A percentile compares a stretch with the other conserved stretches of the same genome.
Conservation (phyloP, 148 eudicot species). For the Silene latifolia region DNA sequence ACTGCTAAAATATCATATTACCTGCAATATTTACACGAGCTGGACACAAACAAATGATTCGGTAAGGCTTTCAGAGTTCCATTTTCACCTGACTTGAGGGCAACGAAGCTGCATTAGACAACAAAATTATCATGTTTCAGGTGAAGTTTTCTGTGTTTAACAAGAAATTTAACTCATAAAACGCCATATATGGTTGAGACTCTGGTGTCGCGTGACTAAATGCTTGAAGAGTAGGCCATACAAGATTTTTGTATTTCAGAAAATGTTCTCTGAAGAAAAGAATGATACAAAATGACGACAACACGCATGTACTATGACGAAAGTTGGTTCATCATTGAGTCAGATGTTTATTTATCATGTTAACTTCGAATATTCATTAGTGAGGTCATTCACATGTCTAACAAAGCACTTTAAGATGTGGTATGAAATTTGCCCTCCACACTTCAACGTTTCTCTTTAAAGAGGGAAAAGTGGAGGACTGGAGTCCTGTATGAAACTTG, state of each 20-base stretch:
- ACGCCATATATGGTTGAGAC: not conserved
- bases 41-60: constrained; percentile 18
- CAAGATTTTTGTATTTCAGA: no score
- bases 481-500: no score
- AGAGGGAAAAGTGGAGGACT: no score
- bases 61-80: constrained; percentile 56
- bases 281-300: not conserved
- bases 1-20: constrained; percentile 27
- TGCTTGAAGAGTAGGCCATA: not conserved
- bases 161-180: not conserved
- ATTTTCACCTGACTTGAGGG: constrained; percentile 67
- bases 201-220: not conserved
- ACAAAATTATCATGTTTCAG: constrained; percentile 8
- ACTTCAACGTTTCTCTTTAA: no score
- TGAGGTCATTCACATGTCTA: no score
- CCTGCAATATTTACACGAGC: constrained; percentile 47
- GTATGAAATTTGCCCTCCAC: no score
- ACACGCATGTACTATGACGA: no score
- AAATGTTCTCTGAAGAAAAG: not conserved
- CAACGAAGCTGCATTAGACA: constrained; percentile 57
- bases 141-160: not conserved
- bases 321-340: no score
- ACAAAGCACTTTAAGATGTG: no score
- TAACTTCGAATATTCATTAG: no score
- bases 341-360: no score